These are phyloP conservation scores for Nicotiana attenuata DNA, from an alignment of 257 asterid species.

Conservation along the genomic window DNA sequence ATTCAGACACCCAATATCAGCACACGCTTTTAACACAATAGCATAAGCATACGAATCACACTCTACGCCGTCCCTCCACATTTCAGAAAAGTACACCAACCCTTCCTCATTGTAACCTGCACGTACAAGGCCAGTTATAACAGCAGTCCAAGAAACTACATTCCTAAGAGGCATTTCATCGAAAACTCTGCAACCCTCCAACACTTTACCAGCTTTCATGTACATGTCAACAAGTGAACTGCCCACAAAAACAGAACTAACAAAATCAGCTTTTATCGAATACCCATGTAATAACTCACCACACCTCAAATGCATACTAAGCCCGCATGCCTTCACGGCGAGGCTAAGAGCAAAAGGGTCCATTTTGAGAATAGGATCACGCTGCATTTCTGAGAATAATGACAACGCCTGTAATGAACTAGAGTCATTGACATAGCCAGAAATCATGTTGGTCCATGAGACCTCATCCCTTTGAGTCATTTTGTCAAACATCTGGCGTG, in stretches of 20 bases:
- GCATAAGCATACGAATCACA: slow-evolving; percentile 73
- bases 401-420: slow-evolving; percentile 62
- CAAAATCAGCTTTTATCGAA: slow-evolving; percentile 47
- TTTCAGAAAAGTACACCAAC: slow-evolving; percentile 47
- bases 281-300: slow-evolving; percentile 63
- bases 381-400: slow-evolving; percentile 62
- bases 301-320: slow-evolving; percentile 26
- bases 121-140: slow-evolving; percentile 84
- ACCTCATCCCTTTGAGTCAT: slow-evolving; percentile 68
- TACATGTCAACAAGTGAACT: slow-evolving; percentile 80
- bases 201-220: slow-evolving; percentile 59
- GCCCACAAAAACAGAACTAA: slow-evolving; percentile 73
- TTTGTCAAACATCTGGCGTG: slow-evolving; percentile 66
- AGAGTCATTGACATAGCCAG: slow-evolving; percentile 61
- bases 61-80: slow-evolving; percentile 66
- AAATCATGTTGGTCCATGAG: slow-evolving; percentile 77
- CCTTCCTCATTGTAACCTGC: slow-evolving; percentile 52
- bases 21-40: slow-evolving; percentile 85
- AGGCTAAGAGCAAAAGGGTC: slow-evolving; percentile 79
- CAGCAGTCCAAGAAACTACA: slow-evolving; percentile 91
- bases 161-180: slow-evolving; percentile 79
- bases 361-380: slow-evolving; percentile 33
- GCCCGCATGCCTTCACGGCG: slow-evolving; percentile 75
- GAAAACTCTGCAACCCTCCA: slow-evolving; percentile 55
- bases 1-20: slow-evolving; percentile 50